A percentile compares a stretch with the other conserved stretches of the same genome.
These are phyloP conservation scores for Anacardium occidentale DNA, from an alignment of 345 rosid genomes.

Conservation along the genomic window DNA sequence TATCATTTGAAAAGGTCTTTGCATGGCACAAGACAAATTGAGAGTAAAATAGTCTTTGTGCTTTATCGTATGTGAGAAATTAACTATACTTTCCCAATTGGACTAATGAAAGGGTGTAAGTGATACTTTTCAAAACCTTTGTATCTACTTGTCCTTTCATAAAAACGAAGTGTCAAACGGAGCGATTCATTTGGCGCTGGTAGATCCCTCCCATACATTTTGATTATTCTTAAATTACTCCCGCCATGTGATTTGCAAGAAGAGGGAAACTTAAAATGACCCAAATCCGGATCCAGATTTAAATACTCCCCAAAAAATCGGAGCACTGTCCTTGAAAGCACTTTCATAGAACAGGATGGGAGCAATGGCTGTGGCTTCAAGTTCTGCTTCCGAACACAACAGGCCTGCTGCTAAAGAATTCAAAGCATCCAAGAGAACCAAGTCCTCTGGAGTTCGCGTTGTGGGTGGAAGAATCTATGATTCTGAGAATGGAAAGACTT, in stretches of 20 bases:
- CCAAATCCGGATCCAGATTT: neutral
- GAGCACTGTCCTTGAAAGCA: neutral
- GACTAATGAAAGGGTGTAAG: no score
- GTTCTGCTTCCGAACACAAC: neutral
- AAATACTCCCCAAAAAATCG: neutral
- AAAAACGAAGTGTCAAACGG: no score
- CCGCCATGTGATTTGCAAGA: neutral
- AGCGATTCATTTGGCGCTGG: neutral
- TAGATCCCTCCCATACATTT: neutral
- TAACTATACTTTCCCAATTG: no score
- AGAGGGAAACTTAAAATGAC: neutral
- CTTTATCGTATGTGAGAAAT: no score
- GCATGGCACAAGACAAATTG: no score
- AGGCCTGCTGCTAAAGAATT: conserved; percentile 8
- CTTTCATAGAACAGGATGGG: neutral
- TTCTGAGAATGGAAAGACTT: conserved; percentile 60
- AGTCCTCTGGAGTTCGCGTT: conserved; percentile 49
- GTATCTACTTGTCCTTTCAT: no score
- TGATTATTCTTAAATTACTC: conserved; percentile 9
- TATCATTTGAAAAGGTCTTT: no score
- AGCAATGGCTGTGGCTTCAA: conserved; percentile 31
- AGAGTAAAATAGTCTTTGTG: no score
- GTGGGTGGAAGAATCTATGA: conserved; percentile 49
- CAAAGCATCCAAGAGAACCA: conserved; percentile 29
- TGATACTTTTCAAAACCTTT: no score